Percentiles rank a stretch among this genome's conserved stretches.
Conservation (phyloP, 148 eudicot genomes). For the Cornus controversa region DNA sequence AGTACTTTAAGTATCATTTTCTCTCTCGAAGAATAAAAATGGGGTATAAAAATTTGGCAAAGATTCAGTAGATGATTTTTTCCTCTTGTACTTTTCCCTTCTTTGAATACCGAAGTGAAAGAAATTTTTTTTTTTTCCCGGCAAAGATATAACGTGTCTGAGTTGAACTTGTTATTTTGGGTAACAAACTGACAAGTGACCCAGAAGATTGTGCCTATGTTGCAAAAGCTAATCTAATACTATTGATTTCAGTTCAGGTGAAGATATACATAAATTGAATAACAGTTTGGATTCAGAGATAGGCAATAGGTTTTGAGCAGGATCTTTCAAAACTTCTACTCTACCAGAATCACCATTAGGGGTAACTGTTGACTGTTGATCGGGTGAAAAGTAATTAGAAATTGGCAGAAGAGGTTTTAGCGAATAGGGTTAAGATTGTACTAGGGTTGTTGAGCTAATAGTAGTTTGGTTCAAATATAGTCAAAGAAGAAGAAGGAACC, state of each 20-base stretch:
- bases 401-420: neutral
- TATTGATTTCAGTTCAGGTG: neutral
- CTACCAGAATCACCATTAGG: neutral
- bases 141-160: neutral
- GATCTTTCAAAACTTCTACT: neutral
- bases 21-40: neutral
- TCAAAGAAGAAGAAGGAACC: too few species aligned
- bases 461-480: too few species aligned
- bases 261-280: neutral
- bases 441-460: too few species aligned
- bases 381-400: neutral
- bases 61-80: neutral
- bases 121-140: too few species aligned
- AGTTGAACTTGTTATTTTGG: neutral
- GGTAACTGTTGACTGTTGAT: neutral
- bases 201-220: neutral
- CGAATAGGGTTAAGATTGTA: too few species aligned
- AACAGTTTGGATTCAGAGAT: neutral
- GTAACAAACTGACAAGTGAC: neutral
- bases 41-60: neutral
- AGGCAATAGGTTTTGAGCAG: neutral
- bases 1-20: neutral
- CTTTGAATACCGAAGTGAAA: neutral
- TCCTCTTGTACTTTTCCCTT: neutral
- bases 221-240: neutral